Evolutionary conservation across 1,139 yeast genomes (phyloP), one percentile per base, ranked within the genome.

Genomic region (Lodderomyces oxycetoniae): DNA sequence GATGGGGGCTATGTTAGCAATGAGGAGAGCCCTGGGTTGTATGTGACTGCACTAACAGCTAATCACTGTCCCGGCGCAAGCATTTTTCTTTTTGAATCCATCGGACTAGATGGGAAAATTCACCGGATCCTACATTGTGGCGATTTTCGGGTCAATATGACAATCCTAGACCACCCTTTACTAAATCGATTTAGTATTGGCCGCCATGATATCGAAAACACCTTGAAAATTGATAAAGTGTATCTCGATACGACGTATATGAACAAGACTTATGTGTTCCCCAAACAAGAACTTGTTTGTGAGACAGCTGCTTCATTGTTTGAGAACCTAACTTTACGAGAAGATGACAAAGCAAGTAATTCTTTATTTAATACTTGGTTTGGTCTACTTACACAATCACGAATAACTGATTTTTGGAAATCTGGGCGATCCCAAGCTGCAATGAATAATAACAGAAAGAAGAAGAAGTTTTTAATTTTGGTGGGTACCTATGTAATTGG

Each of bases 21-120:
- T 1, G 36, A 32, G 5, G 26, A 19, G 4, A 43, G 59, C 2
- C 77, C 78, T 0, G 67, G 73, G 0, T 55, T 86, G 1, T 67
- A 67, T 31, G 88, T 86, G 0, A 71, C 79, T 0, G 65, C 80
- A 7, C 59, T 83, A 7, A 86, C 85, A 42, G 98, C 97, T 0
- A 89, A 91, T 46, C 98, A 91, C 57, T 91, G 98, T 55, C 97
- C 97, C 1, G 98, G 98, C 2, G 86, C 96, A 1, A 87, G 77
- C 0, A 74, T 91, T 0, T 83, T 88, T 42, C 57, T 88, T 12
- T 82, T 86, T 47, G 82, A 81, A 48, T 74, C 80, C 0, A 49
- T 55, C 15, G 48, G 57, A 10, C n/a, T 41, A 15, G 51, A 53
- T 30, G 53, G 57, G 1, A 38, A 34, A 20, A 47, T 44, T 34